Percentiles rank a stretch among this genome's conserved stretches.
These are phyloP conservation scores for Delonix regia DNA, from an alignment of 306 rosid genomes.

Conservation along the genomic window DNA sequence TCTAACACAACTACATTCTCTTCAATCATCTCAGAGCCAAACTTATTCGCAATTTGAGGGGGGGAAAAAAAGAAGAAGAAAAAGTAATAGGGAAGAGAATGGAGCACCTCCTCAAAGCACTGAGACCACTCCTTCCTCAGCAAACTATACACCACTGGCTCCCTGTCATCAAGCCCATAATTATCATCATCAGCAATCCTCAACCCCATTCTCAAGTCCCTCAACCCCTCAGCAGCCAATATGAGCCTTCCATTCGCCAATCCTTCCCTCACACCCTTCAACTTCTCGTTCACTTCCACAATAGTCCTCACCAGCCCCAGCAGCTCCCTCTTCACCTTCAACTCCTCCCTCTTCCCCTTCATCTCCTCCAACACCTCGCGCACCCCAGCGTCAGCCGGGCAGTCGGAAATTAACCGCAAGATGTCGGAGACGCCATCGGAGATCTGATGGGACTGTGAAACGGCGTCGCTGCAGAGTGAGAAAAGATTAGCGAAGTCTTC, in stretches of 20 bases:
- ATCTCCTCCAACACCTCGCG: constrained; percentile 63
- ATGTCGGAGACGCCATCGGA: constrained; percentile 55
- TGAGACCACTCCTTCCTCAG: constrained; percentile 81
- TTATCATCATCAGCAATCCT: constrained; percentile 46
- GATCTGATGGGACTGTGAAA: constrained; percentile 54
- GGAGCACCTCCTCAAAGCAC: constrained; percentile 84
- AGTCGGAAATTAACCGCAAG: constrained; percentile 52
- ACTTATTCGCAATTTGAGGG: background rate
- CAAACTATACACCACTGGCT: constrained; percentile 80
- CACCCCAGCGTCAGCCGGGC: constrained; percentile 59
- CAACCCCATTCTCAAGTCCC: constrained; percentile 65
- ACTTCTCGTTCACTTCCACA: constrained; percentile 49
- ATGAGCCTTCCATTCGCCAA: constrained; percentile 64
- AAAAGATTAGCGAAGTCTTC: constrained; percentile 72
- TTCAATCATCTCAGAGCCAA: background rate
- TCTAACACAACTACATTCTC: background rate
- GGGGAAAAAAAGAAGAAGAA: background rate
- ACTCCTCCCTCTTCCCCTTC: constrained; percentile 57
- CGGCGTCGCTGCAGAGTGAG: constrained; percentile 73
- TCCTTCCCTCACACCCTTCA: constrained; percentile 65
- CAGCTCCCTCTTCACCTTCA: constrained; percentile 63
- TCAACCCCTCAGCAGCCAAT: constrained; percentile 70
- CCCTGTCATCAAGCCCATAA: constrained; percentile 41
- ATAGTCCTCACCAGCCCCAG: constrained; percentile 63
- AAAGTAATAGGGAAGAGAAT: background rate